Percentiles rank a stretch among this genome's conserved stretches.
phyloP scores from a whole-genome alignment of 768 basidiomycete genomes.

The Mycena chlorophos region DNA sequence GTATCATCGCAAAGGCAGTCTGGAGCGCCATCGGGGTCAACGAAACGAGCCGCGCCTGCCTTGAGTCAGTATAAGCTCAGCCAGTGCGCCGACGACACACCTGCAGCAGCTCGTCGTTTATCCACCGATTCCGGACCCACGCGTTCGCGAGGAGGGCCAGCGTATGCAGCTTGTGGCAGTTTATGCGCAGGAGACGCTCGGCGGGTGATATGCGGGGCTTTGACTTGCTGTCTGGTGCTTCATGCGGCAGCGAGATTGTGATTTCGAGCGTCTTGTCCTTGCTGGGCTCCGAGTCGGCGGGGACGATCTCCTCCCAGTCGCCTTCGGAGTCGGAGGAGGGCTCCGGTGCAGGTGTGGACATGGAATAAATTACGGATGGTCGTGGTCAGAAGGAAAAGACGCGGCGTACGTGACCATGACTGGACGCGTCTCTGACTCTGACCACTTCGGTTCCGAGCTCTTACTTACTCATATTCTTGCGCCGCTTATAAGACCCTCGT shows the following conservation, averaged over 20 bases:
- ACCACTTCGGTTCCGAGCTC: conserved; percentile 4
- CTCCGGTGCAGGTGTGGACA: neutral
- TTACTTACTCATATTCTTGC: conserved; percentile 2
- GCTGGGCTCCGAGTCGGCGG: too few species aligned
- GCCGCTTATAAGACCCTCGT: too few species aligned
- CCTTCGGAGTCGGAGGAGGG: conserved; percentile 56
- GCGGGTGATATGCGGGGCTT: conserved; percentile 58
- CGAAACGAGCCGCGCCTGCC: conserved; percentile 87
- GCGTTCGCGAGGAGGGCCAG: conserved; percentile 77
- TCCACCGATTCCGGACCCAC: conserved; percentile 74
- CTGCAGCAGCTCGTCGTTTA: conserved; percentile 81
- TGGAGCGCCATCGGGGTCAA: conserved; percentile 80
- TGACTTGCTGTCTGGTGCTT: conserved; percentile 50
- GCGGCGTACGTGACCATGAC: conserved; percentile 1
- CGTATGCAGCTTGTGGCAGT: conserved; percentile 89
- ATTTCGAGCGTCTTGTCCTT: conserved; percentile 65
- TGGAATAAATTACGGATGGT: neutral
- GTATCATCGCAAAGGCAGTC: conserved; percentile 77
- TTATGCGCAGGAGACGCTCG: conserved; percentile 73
- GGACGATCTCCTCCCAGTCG: conserved; percentile 80
- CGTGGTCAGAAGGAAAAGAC: neutral
- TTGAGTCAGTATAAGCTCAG: conserved; percentile 6
- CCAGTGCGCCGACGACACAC: conserved; percentile 44
- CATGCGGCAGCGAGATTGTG: conserved; percentile 56
- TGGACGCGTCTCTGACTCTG: conserved; percentile 8